phyloP scores from a whole-genome alignment of 495 filamentous ascomycete genomes.

The Poronia punctata region DNA sequence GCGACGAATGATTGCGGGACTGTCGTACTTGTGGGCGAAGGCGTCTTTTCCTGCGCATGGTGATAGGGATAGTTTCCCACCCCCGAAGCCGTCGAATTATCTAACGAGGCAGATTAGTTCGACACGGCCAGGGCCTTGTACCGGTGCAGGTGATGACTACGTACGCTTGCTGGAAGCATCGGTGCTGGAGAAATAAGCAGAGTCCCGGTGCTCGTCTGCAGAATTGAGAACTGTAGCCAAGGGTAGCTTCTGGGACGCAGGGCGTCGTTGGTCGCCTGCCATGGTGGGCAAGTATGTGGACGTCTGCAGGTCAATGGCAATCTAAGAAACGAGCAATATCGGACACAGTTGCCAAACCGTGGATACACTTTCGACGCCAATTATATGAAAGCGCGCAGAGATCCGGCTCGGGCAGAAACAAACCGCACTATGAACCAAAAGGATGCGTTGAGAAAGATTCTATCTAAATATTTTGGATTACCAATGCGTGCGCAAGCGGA shows the following conservation, averaged over 20 bases:
- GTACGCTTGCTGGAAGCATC: conserved; percentile 51
- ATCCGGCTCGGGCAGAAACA: too few relatives aligned
- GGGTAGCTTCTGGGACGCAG: conserved; percentile 42
- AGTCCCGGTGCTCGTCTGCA: conserved; percentile 46
- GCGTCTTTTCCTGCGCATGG: conserved; percentile 44
- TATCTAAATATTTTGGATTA: too few relatives aligned
- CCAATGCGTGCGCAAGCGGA: too few relatives aligned
- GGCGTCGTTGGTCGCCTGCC: conserved; percentile 32
- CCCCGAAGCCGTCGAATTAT: conserved; percentile 45
- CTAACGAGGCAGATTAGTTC: conserved; percentile 22
- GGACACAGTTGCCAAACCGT: too few relatives aligned
- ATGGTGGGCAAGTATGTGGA: conserved; percentile 10
- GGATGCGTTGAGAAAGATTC: too few relatives aligned
- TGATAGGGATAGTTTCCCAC: conserved; percentile 38
- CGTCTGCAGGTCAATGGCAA: too few relatives aligned
- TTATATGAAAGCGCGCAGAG: too few relatives aligned
- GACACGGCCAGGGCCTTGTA: not conserved
- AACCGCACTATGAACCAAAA: too few relatives aligned
- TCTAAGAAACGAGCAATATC: too few relatives aligned
- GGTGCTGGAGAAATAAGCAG: conserved; percentile 48
- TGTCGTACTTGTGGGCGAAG: conserved; percentile 40
- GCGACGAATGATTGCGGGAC: conserved; percentile 40
- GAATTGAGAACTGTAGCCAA: conserved; percentile 44
- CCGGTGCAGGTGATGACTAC: conserved; percentile 14
- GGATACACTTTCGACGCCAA: too few relatives aligned